A percentile compares a stretch with the other conserved stretches of the same genome.
Conservation (phyloP, 1,139 yeast genomes). For the Pichia sp. region DNA sequence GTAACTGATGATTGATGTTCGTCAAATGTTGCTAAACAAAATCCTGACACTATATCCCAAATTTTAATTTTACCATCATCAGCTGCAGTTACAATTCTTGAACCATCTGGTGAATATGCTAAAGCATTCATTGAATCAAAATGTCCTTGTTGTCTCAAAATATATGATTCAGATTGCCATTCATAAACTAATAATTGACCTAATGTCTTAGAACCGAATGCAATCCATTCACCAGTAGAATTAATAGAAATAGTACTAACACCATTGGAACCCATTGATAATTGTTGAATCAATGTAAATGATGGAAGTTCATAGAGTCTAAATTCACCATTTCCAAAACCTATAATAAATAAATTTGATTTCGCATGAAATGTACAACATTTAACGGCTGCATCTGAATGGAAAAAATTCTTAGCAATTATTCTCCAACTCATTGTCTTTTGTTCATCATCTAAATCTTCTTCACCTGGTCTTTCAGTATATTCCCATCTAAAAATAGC, state of each 20-base stretch:
- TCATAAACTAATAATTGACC: slow-evolving; percentile 97
- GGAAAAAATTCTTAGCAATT: slow-evolving; percentile 64
- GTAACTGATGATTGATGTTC: slow-evolving; percentile 91
- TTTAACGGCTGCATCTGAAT: slow-evolving; percentile 67
- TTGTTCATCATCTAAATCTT: slow-evolving; percentile 35
- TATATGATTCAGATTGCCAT: slow-evolving; percentile 97
- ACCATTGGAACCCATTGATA: slow-evolving; percentile 89
- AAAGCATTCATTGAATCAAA: slow-evolving; percentile 83
- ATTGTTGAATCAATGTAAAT: slow-evolving; percentile 72
- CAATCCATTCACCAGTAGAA: slow-evolving; percentile 91
- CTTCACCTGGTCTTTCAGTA: slow-evolving; percentile 41
- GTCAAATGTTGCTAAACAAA: slow-evolving; percentile 83
- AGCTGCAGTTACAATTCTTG: slow-evolving; percentile 85
- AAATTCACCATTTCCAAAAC: slow-evolving; percentile 86
- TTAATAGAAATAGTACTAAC: slow-evolving; percentile 79
- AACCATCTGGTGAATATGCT: slow-evolving; percentile 92
- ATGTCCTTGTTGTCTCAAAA: slow-evolving; percentile 94
- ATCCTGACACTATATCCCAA: slow-evolving; percentile 93
- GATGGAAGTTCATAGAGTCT: slow-evolving; percentile 83
- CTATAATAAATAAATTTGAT: slow-evolving; percentile 74
- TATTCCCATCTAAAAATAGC: slow-evolving; percentile 93
- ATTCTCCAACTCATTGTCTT: slow-evolving; percentile 67
- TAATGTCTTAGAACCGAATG: slow-evolving; percentile 82
- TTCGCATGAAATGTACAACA: slow-evolving; percentile 80
- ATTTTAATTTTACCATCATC: slow-evolving; percentile 96